phyloP scores from a whole-genome alignment of 2,329 filamentous ascomycete species.

The Fusarium sp. region DNA sequence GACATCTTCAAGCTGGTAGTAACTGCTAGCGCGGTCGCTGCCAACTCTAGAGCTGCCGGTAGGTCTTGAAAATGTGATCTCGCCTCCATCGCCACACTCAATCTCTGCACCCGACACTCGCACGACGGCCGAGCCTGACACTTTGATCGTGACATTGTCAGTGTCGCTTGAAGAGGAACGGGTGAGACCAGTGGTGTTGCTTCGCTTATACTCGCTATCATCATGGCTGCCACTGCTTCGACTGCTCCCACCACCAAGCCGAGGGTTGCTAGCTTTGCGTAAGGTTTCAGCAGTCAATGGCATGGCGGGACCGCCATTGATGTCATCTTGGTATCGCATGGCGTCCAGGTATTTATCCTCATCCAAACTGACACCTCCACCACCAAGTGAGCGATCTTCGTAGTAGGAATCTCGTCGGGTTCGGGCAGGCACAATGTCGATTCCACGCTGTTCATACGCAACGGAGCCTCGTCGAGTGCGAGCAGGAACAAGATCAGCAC shows the following conservation, averaged over 20 bases:
- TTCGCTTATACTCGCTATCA: slow-evolving; percentile 70
- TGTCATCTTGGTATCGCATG: slow-evolving; percentile 62
- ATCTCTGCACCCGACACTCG: slow-evolving; percentile 67
- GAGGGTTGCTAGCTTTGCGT: slow-evolving; percentile 56
- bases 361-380: slow-evolving; percentile 48
- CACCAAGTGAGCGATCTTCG: slow-evolving; percentile 46
- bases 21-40: slow-evolving; percentile 62
- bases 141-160: slow-evolving; percentile 69
- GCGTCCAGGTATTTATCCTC: slow-evolving; percentile 52
- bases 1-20: slow-evolving; percentile 60
- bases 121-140: slow-evolving; percentile 65
- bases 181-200: slow-evolving; percentile 69
- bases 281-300: slow-evolving; percentile 66
- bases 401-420: slow-evolving; percentile 55
- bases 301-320: slow-evolving; percentile 55
- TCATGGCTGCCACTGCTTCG: slow-evolving; percentile 68
- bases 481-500: slow-evolving; percentile 52
- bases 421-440: slow-evolving; percentile 48
- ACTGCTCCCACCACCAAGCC: slow-evolving; percentile 59
- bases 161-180: slow-evolving; percentile 60
- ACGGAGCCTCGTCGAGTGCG: slow-evolving; percentile 48
- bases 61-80: slow-evolving; percentile 63
- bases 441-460: slow-evolving; percentile 51
- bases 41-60: slow-evolving; percentile 49
- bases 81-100: slow-evolving; percentile 66